Evolutionary conservation across 140 eudicot genomes (phyloP).

Genomic region (Cichorium intybus): DNA sequence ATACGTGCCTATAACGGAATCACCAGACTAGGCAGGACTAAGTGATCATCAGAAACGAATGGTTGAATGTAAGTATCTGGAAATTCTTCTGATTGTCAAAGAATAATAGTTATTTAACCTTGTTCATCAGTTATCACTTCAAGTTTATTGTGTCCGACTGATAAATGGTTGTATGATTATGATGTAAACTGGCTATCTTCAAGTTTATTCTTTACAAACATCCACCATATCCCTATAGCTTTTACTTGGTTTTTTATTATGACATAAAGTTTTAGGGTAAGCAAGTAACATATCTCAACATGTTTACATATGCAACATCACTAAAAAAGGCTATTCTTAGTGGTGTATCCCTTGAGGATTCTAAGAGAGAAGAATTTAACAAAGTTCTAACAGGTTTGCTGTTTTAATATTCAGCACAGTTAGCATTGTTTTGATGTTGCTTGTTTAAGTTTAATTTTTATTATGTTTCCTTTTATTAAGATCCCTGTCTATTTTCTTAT

Average conservation of each 20-base stretch:
- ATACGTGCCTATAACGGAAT: constrained; percentile 64
- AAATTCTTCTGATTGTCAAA: neutral
- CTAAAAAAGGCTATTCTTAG: constrained; percentile 83
- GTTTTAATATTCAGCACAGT: too few species aligned
- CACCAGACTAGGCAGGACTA: constrained; percentile 61
- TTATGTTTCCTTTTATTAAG: too few species aligned
- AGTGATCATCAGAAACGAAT: constrained; percentile 82
- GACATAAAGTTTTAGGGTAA: too few species aligned
- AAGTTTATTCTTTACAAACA: neutral
- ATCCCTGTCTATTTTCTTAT: too few species aligned
- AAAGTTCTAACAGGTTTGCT: constrained; percentile 78
- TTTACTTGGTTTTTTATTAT: too few species aligned
- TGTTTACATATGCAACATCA: constrained; percentile 48
- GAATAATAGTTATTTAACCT: too few species aligned
- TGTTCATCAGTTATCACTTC: too few species aligned
- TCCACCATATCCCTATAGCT: too few species aligned
- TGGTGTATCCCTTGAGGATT: constrained; percentile 85
- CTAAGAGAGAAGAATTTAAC: constrained; percentile 72
- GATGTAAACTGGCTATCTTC: neutral
- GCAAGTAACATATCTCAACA: neutral
- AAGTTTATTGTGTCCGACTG: too few species aligned
- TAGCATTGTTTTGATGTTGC: too few species aligned
- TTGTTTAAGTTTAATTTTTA: too few species aligned
- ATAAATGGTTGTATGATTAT: too few species aligned
- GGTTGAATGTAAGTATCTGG: constrained; percentile 63